Base-by-base conservation (phyloP, 139 green algal species). In the Closterium sp. region DNA sequence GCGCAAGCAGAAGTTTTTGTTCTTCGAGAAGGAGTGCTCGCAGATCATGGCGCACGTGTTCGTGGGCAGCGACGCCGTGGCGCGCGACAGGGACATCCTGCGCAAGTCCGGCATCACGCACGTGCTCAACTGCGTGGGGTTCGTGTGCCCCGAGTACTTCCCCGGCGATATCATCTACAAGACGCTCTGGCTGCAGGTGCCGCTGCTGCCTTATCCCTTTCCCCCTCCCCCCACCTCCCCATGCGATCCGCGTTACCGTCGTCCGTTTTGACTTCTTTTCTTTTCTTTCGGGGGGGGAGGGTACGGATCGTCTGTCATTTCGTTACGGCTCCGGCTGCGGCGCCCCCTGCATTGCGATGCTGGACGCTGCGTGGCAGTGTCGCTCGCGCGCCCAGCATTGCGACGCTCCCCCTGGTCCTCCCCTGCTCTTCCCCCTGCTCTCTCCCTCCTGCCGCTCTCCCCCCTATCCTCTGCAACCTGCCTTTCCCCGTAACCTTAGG, bases 91-190 rank as follows among this genome's bases (percentile, higher is more conserved):
- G 1, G 96, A 97, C 0, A 95, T 95, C 0, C 94, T 99, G 81
- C 55, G 89, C 16, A 87, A 94, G 38, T 92, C 95, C 28, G 95
- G 96, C 87, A 98, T 99, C 92, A 98, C 96, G 31, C 98, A 99
- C 90, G 96, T 99, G 3, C 91, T 99, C 34, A 99, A 99, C 94
- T 99, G 97, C 93, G 97, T 99, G 0, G 98, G 97, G 3, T 97
- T 98, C 87, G 94, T 99, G 16, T 98, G 97, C 91, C 95, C 96
- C 23, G 95, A 98, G 88, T 98, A 98, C 94, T 98, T 98, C 91
- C 90, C 96, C 84, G 92, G 95, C 10, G 96, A 98, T 87, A 91
- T 99, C 0, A 84, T 86, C 0, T 99, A 99, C 96, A 95, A 96
- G 87, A 97, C 96, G 19, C 94, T 99, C 9, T 98, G 96, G 94